These are phyloP conservation scores for Candida sphagnicola DNA, from an alignment of 805 yeast species.

Conservation along the genomic window DNA sequence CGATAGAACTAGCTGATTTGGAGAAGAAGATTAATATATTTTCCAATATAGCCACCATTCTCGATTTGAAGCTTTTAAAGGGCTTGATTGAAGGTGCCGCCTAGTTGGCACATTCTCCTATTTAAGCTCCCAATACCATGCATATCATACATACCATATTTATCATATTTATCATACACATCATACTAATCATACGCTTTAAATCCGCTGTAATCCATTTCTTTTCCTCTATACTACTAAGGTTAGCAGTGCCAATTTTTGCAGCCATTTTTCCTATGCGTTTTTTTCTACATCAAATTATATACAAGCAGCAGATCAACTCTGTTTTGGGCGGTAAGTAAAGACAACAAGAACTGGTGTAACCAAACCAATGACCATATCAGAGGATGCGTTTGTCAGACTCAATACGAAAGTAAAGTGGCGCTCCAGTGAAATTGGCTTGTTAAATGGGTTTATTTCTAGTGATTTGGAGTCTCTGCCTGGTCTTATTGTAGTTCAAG, in stretches of 20 bases:
- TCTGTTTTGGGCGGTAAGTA: too few species aligned
- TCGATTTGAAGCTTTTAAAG: conserved; percentile 54
- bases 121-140: too few species aligned
- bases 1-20: conserved; percentile 44
- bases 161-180: too few species aligned
- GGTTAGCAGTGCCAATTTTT: too few species aligned
- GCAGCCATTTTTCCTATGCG: too few species aligned
- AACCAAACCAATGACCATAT: background rate
- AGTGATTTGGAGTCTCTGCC: conserved; percentile 22
- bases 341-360: too few species aligned
- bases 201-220: too few species aligned
- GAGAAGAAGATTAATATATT: conserved; percentile 45
- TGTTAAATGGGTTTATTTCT: conserved; percentile 32
- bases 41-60: conserved; percentile 55
- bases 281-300: too few species aligned
- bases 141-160: too few species aligned
- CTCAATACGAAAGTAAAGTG: conserved; percentile 14
- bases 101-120: background rate
- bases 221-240: too few species aligned
- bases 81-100: conserved; percentile 26
- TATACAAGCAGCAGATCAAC: too few species aligned
- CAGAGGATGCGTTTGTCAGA: background rate
- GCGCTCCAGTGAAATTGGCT: conserved; percentile 31
- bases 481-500: conserved; percentile 43
- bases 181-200: too few species aligned